Evolutionary conservation across 2,329 filamentous ascomycete species (phyloP).

Genomic region (Harringtonia lauricola): DNA sequence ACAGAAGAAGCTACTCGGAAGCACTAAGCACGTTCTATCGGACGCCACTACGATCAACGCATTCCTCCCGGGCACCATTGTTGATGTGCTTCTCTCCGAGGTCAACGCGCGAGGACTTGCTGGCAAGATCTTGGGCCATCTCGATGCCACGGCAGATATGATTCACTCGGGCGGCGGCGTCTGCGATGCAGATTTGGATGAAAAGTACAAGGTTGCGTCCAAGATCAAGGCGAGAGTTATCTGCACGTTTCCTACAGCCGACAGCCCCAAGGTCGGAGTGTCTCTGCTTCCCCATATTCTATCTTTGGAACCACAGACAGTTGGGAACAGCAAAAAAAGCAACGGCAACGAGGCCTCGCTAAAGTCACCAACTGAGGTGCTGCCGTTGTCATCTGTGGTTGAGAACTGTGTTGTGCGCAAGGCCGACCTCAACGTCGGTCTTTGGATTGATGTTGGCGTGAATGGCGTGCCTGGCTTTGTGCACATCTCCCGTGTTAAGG

Average conservation of each 20-base stretch:
- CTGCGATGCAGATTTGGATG: slow-evolving; percentile 57
- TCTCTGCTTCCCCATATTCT: slow-evolving; percentile 80
- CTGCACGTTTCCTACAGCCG: slow-evolving; percentile 71
- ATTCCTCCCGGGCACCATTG: slow-evolving; percentile 84
- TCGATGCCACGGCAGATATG: slow-evolving; percentile 83
- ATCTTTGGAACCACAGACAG: slow-evolving; percentile 32
- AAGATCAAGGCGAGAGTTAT: slow-evolving; percentile 81
- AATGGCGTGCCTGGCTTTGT: slow-evolving; percentile 71
- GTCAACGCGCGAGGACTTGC: slow-evolving; percentile 62
- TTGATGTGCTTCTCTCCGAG: slow-evolving; percentile 73
- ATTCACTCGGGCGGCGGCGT: slow-evolving; percentile 75
- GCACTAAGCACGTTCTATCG: slow-evolving; percentile 51
- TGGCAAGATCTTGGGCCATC: slow-evolving; percentile 84
- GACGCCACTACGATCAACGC: slow-evolving; percentile 80
- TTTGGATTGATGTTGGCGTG: slow-evolving; percentile 65
- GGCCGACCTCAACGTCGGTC: slow-evolving; percentile 68
- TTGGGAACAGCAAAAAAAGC: background rate
- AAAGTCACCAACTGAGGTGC: slow-evolving; percentile 40
- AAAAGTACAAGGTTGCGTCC: slow-evolving; percentile 71
- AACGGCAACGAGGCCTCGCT: background rate
- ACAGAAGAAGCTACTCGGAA: slow-evolving; percentile 57
- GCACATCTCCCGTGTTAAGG: slow-evolving; percentile 86
- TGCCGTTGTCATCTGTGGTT: slow-evolving; percentile 65
- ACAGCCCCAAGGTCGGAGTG: slow-evolving; percentile 74
- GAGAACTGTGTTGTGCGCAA: slow-evolving; percentile 69